Evolutionary conservation across 2,329 filamentous ascomycete genomes (phyloP).

Genomic region (Didymellaceae sp.): DNA sequence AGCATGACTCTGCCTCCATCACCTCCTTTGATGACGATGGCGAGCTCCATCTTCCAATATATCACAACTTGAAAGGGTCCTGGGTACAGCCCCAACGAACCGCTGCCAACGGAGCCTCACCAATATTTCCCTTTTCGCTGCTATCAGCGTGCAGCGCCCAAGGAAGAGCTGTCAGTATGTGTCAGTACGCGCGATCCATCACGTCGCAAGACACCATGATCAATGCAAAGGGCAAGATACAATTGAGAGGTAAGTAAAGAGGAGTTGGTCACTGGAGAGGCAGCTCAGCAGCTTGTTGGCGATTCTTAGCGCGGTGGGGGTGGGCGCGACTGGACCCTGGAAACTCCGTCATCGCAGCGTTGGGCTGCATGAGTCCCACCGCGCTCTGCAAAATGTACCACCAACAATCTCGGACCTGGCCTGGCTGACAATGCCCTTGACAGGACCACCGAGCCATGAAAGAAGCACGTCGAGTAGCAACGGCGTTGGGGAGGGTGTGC

Average conservation of each 20-base stretch:
- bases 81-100: neutral
- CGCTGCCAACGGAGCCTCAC: neutral
- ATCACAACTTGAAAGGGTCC: conserved; percentile 7
- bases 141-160: conserved; percentile 38
- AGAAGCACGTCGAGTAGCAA: conserved; percentile 22
- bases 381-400: conserved; percentile 21
- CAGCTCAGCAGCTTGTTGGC: conserved; percentile 1
- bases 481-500: conserved; percentile 1
- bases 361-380: conserved; percentile 14
- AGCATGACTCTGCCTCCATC: conserved; percentile 26
- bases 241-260: conserved; percentile 24
- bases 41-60: neutral
- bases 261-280: neutral
- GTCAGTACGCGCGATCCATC: conserved; percentile 35
- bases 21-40: conserved; percentile 18
- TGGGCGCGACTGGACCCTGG: conserved; percentile 23
- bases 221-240: conserved; percentile 8
- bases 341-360: conserved; percentile 31
- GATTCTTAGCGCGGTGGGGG: conserved; percentile 12
- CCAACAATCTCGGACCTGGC: conserved; percentile 8
- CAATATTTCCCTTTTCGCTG: conserved; percentile 33
- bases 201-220: conserved; percentile 32
- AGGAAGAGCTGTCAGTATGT: conserved; percentile 35
- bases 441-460: conserved; percentile 37
- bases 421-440: conserved; percentile 39